Conservation (phyloP, 1,284 basidiomycete species). For the Trametes sp. region DNA sequence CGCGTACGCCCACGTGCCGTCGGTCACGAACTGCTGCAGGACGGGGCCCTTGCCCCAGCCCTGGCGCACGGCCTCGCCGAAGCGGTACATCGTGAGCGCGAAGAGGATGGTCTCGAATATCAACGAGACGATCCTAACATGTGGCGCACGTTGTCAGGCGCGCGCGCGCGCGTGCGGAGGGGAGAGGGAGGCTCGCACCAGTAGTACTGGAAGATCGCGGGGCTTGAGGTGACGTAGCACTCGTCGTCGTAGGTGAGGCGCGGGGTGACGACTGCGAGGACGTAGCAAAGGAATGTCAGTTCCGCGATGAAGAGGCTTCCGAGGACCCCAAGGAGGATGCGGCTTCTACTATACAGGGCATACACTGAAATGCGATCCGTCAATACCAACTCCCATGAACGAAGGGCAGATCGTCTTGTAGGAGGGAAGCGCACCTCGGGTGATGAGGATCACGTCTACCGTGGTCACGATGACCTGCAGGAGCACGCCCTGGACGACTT, state of each 20-base stretch:
- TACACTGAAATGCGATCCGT: constrained; percentile 27
- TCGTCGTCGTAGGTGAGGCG: constrained; percentile 33
- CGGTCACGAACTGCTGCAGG: constrained; percentile 36
- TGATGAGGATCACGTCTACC: constrained; percentile 37
- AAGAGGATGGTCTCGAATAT: constrained; percentile 39
- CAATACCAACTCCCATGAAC: neutral
- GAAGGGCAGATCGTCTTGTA: too few relatives aligned
- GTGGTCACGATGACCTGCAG: constrained; percentile 37
- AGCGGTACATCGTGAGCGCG: constrained; percentile 36
- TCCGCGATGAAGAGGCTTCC: constrained; percentile 31
- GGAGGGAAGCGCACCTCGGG: constrained; percentile 25
- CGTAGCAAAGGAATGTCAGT: constrained; percentile 32
- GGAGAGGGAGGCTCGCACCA: constrained; percentile 28
- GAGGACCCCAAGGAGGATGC: constrained; percentile 25
- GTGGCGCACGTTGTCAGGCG: neutral
- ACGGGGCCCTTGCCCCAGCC: constrained; percentile 39
- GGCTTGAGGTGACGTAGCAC: constrained; percentile 38
- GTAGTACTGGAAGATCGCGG: constrained; percentile 36
- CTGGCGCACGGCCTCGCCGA: constrained; percentile 28
- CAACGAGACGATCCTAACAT: constrained; percentile 38
- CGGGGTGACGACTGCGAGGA: constrained; percentile 34
- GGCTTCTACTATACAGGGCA: constrained; percentile 32
- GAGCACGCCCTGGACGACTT: constrained; percentile 34
- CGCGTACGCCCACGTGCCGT: constrained; percentile 42
- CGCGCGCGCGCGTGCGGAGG: neutral